Evolutionary conservation across 805 yeast genomes (phyloP).

Genomic region (Candida qinlingensis): DNA sequence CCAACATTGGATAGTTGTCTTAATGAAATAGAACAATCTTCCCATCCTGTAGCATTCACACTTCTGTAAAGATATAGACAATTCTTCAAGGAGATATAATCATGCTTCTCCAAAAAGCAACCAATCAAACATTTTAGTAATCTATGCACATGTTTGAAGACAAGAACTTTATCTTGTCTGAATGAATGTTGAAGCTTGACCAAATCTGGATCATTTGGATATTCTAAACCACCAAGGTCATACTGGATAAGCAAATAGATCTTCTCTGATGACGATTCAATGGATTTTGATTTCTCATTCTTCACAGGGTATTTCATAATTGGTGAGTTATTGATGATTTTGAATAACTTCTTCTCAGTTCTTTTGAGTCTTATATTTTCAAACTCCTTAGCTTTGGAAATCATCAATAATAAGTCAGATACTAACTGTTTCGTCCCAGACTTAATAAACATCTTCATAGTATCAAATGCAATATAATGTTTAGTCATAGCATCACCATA

Average conservation of each 20-base stretch:
- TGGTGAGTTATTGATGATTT: conserved; percentile 37
- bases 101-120: conserved; percentile 35
- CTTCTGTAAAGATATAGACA: conserved; percentile 36
- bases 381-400: conserved; percentile 38
- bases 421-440: conserved; percentile 12
- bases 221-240: conserved; percentile 46
- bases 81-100: conserved; percentile 36
- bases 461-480: conserved; percentile 40
- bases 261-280: conserved; percentile 29
- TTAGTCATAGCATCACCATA: conserved; percentile 46
- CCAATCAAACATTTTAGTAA: conserved; percentile 41
- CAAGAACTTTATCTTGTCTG: conserved; percentile 37
- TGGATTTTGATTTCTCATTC: conserved; percentile 25
- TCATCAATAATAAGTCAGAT: conserved; percentile 21
- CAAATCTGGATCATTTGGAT: conserved; percentile 39
- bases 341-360: conserved; percentile 40
- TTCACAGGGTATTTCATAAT: conserved; percentile 32
- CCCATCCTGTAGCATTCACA: conserved; percentile 45
- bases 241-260: conserved; percentile 39
- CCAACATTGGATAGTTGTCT: conserved; percentile 46
- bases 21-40: conserved; percentile 38
- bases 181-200: conserved; percentile 34
- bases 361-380: conserved; percentile 34
- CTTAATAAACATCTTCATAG: conserved; percentile 34
- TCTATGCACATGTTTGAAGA: conserved; percentile 39